Conservation (phyloP, 208 protist genomes). For the Acanthamoeba lenticulata region DNA sequence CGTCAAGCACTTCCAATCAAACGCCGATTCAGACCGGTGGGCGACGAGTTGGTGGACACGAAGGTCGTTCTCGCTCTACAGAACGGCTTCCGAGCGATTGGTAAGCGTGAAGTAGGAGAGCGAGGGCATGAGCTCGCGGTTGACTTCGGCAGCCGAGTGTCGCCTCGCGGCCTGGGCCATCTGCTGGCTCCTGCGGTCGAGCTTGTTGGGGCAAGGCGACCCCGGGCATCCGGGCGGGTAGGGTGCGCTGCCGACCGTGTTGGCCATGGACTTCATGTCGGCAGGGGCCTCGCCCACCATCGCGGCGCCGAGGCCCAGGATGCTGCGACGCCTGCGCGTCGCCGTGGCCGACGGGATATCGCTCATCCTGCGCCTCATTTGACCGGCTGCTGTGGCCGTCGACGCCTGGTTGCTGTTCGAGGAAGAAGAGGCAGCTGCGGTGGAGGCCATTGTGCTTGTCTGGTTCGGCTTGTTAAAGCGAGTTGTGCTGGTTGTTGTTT, state of each 20-base stretch:
- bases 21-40: not conserved
- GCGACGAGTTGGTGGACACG: too few species aligned
- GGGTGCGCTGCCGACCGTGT: not conserved
- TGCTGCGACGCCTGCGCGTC: not conserved
- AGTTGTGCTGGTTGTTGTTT: too few species aligned
- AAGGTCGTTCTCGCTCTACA: not conserved
- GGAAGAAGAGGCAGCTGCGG: not conserved
- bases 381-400: not conserved
- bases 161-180: not conserved
- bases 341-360: not conserved
- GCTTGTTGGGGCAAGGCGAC: constrained; percentile 1
- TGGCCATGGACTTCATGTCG: constrained; percentile 2
- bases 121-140: not conserved
- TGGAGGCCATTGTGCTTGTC: not conserved
- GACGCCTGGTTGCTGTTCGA: not conserved
- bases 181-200: not conserved
- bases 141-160: not conserved
- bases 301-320: not conserved
- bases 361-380: not conserved
- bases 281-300: not conserved
- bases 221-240: not conserved
- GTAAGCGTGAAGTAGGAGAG: not conserved
- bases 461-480: too few species aligned
- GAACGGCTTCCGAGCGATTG: not conserved
- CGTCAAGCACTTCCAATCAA: too few species aligned